These are phyloP conservation scores for Byssochlamys sp. DNA, from an alignment of 2,329 filamentous ascomycete species.

Conservation along the genomic window DNA sequence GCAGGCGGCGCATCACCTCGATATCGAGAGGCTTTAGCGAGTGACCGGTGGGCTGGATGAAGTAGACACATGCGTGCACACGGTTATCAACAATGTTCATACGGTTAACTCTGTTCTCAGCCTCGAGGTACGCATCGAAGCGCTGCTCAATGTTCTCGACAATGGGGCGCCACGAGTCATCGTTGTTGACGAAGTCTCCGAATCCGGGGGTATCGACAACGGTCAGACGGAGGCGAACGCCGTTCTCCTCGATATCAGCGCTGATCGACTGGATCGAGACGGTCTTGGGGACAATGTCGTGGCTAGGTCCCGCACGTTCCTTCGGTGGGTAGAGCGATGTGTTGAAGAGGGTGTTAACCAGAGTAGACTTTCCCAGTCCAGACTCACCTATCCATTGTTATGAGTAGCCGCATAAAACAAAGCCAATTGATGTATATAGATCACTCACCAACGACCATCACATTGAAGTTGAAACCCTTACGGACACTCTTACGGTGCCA, in stretches of 20 bases:
- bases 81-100: conserved; percentile 99
- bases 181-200: conserved; percentile 99
- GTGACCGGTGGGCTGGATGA: conserved; percentile 97
- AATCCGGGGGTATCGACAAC: conserved; percentile 97
- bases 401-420: not conserved
- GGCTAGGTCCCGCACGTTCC: conserved; percentile 93
- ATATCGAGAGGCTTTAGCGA: conserved; percentile 97
- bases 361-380: conserved; percentile 94
- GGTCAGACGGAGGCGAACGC: conserved; percentile 87
- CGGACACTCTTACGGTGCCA: conserved; percentile 99
- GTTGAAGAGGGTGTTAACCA: conserved; percentile 99
- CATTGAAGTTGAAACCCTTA: conserved; percentile 99
- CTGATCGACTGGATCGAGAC: conserved; percentile 91
- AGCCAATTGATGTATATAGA: not conserved
- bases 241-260: conserved; percentile 95
- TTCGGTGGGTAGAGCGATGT: conserved; percentile 96
- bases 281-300: conserved; percentile 97
- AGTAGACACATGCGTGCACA: conserved; percentile 97
- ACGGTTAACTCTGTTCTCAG: conserved; percentile 99
- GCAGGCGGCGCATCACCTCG: conserved; percentile 96
- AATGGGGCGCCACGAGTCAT: conserved; percentile 97
- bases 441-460: conserved; percentile 96
- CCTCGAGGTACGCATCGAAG: conserved; percentile 95
- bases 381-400: conserved; percentile 66
- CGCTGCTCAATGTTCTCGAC: conserved; percentile 99